phyloP scores from a whole-genome alignment of 2,329 filamentous ascomycete genomes.

The Fusarium continuum region DNA sequence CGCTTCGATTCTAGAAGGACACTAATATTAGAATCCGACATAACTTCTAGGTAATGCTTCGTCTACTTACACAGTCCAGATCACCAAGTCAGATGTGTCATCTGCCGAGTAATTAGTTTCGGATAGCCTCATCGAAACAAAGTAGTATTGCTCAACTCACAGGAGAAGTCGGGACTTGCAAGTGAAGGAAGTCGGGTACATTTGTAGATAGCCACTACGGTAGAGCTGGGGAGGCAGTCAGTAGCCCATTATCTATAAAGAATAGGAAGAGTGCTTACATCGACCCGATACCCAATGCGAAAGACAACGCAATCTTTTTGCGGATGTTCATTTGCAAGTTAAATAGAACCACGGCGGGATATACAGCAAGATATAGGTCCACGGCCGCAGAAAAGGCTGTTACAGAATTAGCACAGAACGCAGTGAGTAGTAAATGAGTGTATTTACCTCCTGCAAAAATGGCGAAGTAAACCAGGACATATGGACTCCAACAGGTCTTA shows the following conservation, averaged over 20 bases:
- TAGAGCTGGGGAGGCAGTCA: slow-evolving; percentile 19
- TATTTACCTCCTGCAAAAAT: slow-evolving; percentile 52
- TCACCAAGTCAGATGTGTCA: slow-evolving; percentile 53
- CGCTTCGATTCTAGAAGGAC: slow-evolving; percentile 44
- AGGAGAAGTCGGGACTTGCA: slow-evolving; percentile 39
- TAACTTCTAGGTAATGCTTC: too few relatives aligned
- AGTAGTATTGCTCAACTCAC: too few relatives aligned
- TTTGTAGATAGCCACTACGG: slow-evolving; percentile 46
- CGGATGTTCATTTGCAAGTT: slow-evolving; percentile 49
- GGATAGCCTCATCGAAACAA: too few relatives aligned
- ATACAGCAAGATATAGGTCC: slow-evolving; percentile 56
- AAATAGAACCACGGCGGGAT: slow-evolving; percentile 51
- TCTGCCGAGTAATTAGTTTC: background rate
- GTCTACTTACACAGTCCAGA: slow-evolving; percentile 56
- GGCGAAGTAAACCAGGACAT: slow-evolving; percentile 51
- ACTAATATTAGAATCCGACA: too few relatives aligned
- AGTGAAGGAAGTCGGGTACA: slow-evolving; percentile 49
- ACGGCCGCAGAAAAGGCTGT: slow-evolving; percentile 48
- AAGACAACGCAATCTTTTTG: slow-evolving; percentile 53
- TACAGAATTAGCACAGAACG: background rate
- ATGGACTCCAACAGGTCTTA: slow-evolving; percentile 47
- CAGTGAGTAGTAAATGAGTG: fast-evolving
- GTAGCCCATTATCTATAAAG: fast-evolving
- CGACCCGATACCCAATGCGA: slow-evolving; percentile 52
- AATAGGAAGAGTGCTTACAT: slow-evolving; percentile 38